Evolutionary conservation across 345 rosid species (phyloP), one percentile per base, ranked within the genome.

Genomic region (Citrus hindsii): DNA sequence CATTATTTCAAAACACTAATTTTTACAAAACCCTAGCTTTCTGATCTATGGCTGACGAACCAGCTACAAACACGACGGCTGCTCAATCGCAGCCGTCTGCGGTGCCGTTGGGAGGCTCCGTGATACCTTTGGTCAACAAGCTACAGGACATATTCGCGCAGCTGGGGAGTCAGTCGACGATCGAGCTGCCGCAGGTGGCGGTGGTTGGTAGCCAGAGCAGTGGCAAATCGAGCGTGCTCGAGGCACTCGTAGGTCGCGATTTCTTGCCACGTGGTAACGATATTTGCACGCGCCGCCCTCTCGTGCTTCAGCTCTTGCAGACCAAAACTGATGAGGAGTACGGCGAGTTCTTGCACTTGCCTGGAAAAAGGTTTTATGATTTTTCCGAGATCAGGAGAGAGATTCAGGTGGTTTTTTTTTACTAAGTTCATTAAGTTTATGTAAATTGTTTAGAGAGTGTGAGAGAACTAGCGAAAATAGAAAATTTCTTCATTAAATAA

Each of bases 151-250:
- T 97, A 77, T 93, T 97, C 79, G 94, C 98, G 10, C 95, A 97
- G 87, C 91, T 97, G 0, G 99, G 98, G 48, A 92, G 89, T 82
- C 97, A 94, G 71, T 92, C 98, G 51, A 86, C 93, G 65, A 94
- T 97, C 82, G 96, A 91, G 86, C 92, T 97, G 64, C 99, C 99
- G 80, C 99, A 97, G 83, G 99, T 97, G 69, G 97, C 98, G 27
- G 99, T 94, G 56, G 98, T 97, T 21, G 99, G 99, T 0, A 94
- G 98, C 82, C 99, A 97, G 85, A 94, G 98, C 83, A 97, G 99
- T 81, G 99, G 99, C 35, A 97, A 97, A 88, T 94, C 98, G 22
- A 94, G 98, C 88, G 99, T 97, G 28, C 92, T 97, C 19, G 99
- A 97, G 83, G 89, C 99, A 0, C 97, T 97, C 63, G 99, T 97